Evolutionary conservation across 331 rosid species (phyloP), one percentile per base, ranked within the genome.

Genomic region (Prunus yedoensis): DNA sequence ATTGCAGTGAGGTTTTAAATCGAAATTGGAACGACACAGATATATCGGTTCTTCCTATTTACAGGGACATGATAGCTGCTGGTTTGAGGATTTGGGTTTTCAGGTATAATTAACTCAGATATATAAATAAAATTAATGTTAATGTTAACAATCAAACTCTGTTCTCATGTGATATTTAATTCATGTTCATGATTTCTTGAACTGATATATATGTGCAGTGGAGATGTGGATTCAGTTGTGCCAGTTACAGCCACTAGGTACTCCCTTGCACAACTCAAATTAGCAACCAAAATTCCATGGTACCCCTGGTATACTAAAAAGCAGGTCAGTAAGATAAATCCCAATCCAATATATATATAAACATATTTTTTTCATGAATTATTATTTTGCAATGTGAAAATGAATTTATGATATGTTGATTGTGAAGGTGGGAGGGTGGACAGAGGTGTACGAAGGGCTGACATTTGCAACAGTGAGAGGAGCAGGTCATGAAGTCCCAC

Each of bases 221-320:
- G 99, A 57, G 99, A 94, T 11, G 90, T 94, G 45, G 99, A 94
- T 41, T 92, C 99, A 50, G 99, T 94, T 81, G 99, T 94, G 74
- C 99, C 99, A 6, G 99, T 94, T 14, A 94, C 99, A 67, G 99
- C 99, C 49, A 94, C 99, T 15, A 89, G 99, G 73, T 94, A 87
- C 83, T 81, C 99, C 30, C 90, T 94, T 50, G 91, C 90, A 75
- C 91, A 80, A 51, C 96, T 94, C 18, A 89, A 92, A 80, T 78
- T 94, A 74, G 73, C 78, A 2, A 94, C 97, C 75, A 90, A 92
- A 86, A 65, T 89, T 74, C 87, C 96, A 65, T 94, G 99, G 99
- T 94, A 94, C 43, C 99, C 99, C 70, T 94, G 99, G 99, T 94
- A 94, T 79, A 96, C 91, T 46, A 94, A 92, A 71, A 90, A 88